These are phyloP conservation scores for Vitis cinerea DNA, from an alignment of 164 flowering plant species.

Conservation along the genomic window DNA sequence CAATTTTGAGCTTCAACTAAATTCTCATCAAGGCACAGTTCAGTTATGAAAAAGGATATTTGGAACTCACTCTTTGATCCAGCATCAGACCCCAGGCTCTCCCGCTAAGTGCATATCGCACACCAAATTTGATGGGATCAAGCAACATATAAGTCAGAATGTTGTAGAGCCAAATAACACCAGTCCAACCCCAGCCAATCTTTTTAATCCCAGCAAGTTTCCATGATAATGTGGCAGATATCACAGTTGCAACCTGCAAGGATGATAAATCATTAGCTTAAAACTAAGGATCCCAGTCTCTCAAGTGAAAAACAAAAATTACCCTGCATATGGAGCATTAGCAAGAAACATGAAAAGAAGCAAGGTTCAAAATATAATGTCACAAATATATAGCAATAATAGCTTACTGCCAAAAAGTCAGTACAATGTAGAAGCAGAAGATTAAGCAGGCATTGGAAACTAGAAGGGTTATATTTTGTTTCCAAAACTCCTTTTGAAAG, in stretches of 20 bases:
- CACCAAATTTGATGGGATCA: conserved; percentile 39
- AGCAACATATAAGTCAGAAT: conserved; percentile 31
- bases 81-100: conserved; percentile 39
- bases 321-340: neutral
- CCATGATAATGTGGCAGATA: conserved; percentile 33
- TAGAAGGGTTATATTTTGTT: too few species aligned
- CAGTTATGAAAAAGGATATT: too few species aligned
- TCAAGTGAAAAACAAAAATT: neutral
- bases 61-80: conserved; percentile 28
- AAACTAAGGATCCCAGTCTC: neutral
- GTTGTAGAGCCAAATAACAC: conserved; percentile 39
- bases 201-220: conserved; percentile 33
- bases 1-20: too few species aligned
- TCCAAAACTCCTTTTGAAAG: too few species aligned
- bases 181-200: conserved; percentile 54
- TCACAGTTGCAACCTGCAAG: conserved; percentile 41
- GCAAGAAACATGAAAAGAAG: neutral
- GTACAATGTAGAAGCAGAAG: too few species aligned
- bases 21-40: neutral
- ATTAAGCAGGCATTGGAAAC: too few species aligned
- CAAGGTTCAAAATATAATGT: too few species aligned
- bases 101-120: conserved; percentile 42
- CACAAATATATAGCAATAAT: too few species aligned
- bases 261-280: neutral
- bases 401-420: too few species aligned